Conservation (phyloP, 2,329 filamentous ascomycete genomes). For the Epicoccum sorghinum region DNA sequence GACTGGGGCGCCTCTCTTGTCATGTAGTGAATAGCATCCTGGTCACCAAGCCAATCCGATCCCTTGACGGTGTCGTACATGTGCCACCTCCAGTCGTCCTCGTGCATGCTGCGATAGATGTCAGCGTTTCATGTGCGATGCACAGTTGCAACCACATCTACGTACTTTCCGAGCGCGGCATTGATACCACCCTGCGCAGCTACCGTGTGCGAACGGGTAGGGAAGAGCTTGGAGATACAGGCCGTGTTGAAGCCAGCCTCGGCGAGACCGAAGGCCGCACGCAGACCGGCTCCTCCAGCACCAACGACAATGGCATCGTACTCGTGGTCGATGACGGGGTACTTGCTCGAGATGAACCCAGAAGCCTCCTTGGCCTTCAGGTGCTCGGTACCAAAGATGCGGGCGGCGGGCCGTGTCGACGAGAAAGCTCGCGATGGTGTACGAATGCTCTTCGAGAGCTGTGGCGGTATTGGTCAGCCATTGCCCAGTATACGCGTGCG, state of each 20-base stretch:
- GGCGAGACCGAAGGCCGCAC: slow-evolving; percentile 83
- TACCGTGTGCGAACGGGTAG: slow-evolving; percentile 83
- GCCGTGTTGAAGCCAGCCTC: slow-evolving; percentile 90
- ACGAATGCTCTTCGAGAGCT: slow-evolving; percentile 70
- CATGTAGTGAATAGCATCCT: slow-evolving; percentile 99
- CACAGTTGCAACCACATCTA: slow-evolving; percentile 9
- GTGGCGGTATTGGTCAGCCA: slow-evolving; percentile 36
- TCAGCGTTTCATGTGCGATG: slow-evolving; percentile 26
- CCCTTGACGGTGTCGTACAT: slow-evolving; percentile 99
- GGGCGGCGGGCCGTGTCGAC: slow-evolving; percentile 79
- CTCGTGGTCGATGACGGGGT: slow-evolving; percentile 97
- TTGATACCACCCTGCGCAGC: slow-evolving; percentile 81
- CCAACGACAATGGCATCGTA: slow-evolving; percentile 97
- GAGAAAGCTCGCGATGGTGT: slow-evolving; percentile 81
- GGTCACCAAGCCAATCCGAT: slow-evolving; percentile 95
- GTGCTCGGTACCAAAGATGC: slow-evolving; percentile 83
- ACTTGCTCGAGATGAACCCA: slow-evolving; percentile 84
- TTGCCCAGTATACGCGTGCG: slow-evolving; percentile 20
- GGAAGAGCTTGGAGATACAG: slow-evolving; percentile 85
- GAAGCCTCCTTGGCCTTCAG: slow-evolving; percentile 93
- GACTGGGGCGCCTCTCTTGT: slow-evolving; percentile 90
- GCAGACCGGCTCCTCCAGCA: slow-evolving; percentile 79
- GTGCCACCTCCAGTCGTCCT: slow-evolving; percentile 98
- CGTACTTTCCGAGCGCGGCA: slow-evolving; percentile 77
- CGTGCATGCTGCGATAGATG: slow-evolving; percentile 71